Conservation (phyloP, 805 yeast species). For the Saturnispora zaruensis region DNA sequence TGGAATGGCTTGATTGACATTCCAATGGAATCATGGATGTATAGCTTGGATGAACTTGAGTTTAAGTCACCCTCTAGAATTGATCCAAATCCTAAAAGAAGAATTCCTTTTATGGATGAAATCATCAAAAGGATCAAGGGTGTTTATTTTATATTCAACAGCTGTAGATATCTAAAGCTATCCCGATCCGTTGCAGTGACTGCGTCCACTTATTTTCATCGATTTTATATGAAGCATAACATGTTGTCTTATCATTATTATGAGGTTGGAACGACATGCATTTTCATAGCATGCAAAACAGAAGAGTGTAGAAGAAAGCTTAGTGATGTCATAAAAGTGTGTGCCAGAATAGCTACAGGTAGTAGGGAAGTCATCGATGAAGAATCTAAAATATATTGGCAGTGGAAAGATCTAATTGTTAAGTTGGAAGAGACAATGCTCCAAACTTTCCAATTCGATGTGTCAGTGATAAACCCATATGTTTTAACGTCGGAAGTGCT, state of each 20-base stretch:
- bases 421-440: conserved; percentile 38
- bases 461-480: conserved; percentile 36
- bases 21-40: conserved; percentile 22
- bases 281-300: conserved; percentile 46
- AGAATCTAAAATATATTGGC: conserved; percentile 40
- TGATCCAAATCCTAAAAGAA: conserved; percentile 17
- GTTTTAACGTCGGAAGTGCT: conserved; percentile 19
- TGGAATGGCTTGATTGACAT: conserved; percentile 26
- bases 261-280: conserved; percentile 41
- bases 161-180: conserved; percentile 36
- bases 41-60: conserved; percentile 20
- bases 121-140: conserved; percentile 39
- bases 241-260: conserved; percentile 37
- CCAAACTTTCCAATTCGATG: conserved; percentile 41
- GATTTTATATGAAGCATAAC: conserved; percentile 43
- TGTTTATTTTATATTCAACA: conserved; percentile 35
- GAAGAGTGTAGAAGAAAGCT: conserved; percentile 44
- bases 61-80: conserved; percentile 29
- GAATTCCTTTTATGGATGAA: conserved; percentile 32
- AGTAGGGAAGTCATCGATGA: conserved; percentile 35
- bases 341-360: conserved; percentile 38
- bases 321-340: conserved; percentile 40
- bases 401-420: conserved; percentile 41
- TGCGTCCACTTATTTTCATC: conserved; percentile 40
- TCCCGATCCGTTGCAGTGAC: conserved; percentile 41